phyloP scores from a whole-genome alignment of 768 basidiomycete genomes.

The Hydnum rufescens region DNA sequence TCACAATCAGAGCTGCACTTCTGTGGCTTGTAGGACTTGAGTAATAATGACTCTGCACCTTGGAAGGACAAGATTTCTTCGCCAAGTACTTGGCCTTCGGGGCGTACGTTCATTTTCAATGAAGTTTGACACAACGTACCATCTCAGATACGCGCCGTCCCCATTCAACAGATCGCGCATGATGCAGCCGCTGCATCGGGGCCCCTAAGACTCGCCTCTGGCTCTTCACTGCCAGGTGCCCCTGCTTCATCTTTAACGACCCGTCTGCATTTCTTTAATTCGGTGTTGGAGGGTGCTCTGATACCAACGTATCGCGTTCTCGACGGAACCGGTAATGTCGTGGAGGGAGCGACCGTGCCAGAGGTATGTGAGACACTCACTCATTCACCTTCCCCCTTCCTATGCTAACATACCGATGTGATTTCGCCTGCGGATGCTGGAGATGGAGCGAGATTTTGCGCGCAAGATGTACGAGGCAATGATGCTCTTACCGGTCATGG shows the following conservation, averaged over 20 bases:
- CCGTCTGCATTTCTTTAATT: slow-evolving; percentile 61
- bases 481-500: slow-evolving; percentile 53
- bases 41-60: no score
- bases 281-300: slow-evolving; percentile 38
- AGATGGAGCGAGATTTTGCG: slow-evolving; percentile 54
- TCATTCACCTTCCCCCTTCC: background rate
- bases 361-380: slow-evolving; percentile 29
- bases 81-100: no score
- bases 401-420: background rate
- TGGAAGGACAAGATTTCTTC: no score
- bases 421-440: background rate
- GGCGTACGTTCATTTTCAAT: no score
- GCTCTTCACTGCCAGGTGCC: slow-evolving; percentile 7
- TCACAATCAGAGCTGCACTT: no score
- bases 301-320: slow-evolving; percentile 79
- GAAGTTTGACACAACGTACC: no score
- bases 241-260: slow-evolving; percentile 39
- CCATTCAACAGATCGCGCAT: background rate
- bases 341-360: slow-evolving; percentile 56
- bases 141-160: no score
- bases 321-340: slow-evolving; percentile 53
- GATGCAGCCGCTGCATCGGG: background rate
- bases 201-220: background rate
- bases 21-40: no score
- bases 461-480: slow-evolving; percentile 28